phyloP scores from a whole-genome alignment of 208 protist genomes.

The Trypanosoma rangeli region DNA sequence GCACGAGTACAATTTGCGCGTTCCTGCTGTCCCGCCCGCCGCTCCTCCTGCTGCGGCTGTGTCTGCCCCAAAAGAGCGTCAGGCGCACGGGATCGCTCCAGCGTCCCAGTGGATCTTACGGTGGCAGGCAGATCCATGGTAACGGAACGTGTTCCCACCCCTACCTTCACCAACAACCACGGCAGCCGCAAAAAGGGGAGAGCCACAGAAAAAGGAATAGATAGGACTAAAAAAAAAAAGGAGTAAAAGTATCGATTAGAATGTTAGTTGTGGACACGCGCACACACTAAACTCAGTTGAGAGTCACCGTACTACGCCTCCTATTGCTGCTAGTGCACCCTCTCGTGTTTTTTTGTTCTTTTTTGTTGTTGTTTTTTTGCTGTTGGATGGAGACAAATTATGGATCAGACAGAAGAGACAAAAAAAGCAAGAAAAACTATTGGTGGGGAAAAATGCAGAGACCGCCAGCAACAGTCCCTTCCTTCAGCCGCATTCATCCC shows the following conservation, averaged over 20 bases:
- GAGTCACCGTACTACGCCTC: neutral
- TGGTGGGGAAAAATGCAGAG: neutral
- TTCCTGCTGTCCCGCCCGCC: conserved; percentile 11
- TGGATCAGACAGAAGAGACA: neutral
- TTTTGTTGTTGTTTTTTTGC: neutral
- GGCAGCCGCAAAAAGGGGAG: neutral
- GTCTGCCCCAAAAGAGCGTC: neutral
- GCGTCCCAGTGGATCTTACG: neutral
- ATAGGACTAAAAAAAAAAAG: conserved; percentile 6
- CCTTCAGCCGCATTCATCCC: no score
- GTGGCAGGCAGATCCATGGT: neutral
- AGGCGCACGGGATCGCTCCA: neutral
- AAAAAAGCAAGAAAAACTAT: neutral
- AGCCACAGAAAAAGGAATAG: neutral
- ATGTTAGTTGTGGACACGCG: neutral
- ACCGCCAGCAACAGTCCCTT: neutral
- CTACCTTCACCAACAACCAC: neutral
- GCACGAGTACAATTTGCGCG: neutral
- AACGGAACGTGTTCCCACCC: neutral
- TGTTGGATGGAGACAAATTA: neutral
- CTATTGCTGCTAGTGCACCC: neutral
- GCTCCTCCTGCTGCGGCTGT: neutral
- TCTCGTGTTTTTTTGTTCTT: neutral
- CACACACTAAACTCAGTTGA: neutral
- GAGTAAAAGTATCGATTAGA: neutral